Conservation (phyloP, 2,329 filamentous ascomycete species). For the Colletotrichum horii region DNA sequence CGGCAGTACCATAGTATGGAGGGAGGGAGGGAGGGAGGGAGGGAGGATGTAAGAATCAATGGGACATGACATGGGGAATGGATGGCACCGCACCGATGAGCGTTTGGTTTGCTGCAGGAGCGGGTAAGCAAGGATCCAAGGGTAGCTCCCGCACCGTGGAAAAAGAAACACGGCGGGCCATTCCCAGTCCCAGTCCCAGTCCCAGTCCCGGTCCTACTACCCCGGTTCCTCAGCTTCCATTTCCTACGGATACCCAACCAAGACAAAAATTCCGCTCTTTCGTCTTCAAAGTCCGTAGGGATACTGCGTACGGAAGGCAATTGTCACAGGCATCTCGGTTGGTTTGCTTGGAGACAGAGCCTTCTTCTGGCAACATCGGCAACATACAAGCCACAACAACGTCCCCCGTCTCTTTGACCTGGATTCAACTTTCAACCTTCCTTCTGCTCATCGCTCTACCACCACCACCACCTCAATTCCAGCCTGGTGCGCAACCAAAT, state of each 20-base stretch:
- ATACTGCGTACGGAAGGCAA: not conserved
- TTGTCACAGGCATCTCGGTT: not conserved
- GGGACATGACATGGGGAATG: not conserved
- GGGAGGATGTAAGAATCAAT: not conserved
- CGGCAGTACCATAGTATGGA: not conserved
- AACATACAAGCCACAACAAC: not conserved
- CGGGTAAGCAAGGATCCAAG: conserved; percentile 45
- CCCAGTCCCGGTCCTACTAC: not conserved
- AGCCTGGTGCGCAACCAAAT: not conserved
- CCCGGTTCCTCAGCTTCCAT: not conserved
- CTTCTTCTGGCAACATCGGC: not conserved
- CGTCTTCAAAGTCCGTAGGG: not conserved
- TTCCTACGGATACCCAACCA: not conserved
- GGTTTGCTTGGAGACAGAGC: not conserved
- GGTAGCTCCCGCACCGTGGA: conserved; percentile 27
- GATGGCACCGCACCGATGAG: not conserved
- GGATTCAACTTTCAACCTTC: not conserved
- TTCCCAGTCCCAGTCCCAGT: not conserved
- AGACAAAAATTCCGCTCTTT: not conserved
- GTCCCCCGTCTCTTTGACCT: not conserved
- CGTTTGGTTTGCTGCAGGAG: conserved; percentile 39
- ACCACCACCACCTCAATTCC: not conserved
- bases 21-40: not conserved
- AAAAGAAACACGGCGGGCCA: conserved; percentile 9
- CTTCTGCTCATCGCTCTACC: not conserved